Evolutionary conservation across 352 stramenopile genomes (phyloP).

Genomic region (Saprolegnia diclina): DNA sequence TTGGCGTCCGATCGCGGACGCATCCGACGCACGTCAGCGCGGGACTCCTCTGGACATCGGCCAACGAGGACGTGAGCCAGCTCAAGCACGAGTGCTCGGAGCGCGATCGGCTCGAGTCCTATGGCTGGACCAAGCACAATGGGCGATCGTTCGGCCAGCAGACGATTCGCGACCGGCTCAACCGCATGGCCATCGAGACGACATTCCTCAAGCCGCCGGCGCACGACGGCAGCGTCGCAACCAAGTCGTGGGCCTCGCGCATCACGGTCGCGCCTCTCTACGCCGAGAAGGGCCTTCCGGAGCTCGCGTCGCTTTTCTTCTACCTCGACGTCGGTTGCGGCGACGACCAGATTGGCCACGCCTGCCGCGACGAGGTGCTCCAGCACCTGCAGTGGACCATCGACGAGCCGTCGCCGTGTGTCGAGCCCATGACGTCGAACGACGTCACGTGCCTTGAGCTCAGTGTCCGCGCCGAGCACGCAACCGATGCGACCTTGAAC

Average conservation of each 20-base stretch:
- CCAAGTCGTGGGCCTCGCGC: constrained; percentile 12
- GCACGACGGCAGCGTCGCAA: neutral
- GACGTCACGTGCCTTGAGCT: constrained; percentile 9
- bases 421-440: neutral
- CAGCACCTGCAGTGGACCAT: neutral
- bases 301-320: constrained; percentile 54
- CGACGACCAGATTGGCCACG: constrained; percentile 49
- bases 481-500: neutral
- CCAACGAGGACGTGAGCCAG: constrained; percentile 63
- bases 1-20: constrained; percentile 65
- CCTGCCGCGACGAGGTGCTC: constrained; percentile 37
- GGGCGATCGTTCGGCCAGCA: constrained; percentile 53
- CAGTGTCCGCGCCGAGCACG: neutral
- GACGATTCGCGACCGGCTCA: constrained; percentile 67
- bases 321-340: constrained; percentile 69
- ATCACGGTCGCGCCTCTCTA: constrained; percentile 4
- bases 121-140: constrained; percentile 78
- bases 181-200: constrained; percentile 54
- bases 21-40: constrained; percentile 55
- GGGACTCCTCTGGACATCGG: constrained; percentile 66
- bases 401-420: neutral
- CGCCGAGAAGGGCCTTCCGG: neutral
- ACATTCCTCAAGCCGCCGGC: constrained; percentile 41
- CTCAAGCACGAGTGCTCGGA: constrained; percentile 68
- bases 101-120: constrained; percentile 68